These are phyloP conservation scores for Cercophora scortea DNA, from an alignment of 495 filamentous ascomycete species.

Conservation along the genomic window DNA sequence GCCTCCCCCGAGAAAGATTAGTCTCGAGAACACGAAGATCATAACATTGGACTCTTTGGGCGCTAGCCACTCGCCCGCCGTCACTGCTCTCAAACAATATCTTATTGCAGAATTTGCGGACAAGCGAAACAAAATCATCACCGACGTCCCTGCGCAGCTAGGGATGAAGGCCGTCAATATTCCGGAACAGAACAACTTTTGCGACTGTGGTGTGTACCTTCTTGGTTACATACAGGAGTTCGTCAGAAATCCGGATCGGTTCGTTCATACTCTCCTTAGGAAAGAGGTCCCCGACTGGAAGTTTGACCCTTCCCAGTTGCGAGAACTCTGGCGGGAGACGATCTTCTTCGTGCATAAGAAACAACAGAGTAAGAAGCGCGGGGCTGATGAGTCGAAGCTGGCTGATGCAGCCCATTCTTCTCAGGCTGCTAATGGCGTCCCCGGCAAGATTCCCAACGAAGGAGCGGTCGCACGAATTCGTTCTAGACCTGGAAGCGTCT, in stretches of 20 bases:
- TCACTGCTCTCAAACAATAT: constrained; percentile 66
- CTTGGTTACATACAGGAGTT: constrained; percentile 80
- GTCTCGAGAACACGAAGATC: constrained; percentile 51
- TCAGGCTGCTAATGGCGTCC: too few species aligned
- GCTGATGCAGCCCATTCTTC: too few species aligned
- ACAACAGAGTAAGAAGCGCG: constrained; percentile 19
- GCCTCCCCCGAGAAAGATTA: constrained; percentile 24
- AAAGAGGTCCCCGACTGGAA: constrained; percentile 26
- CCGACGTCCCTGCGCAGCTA: constrained; percentile 41
- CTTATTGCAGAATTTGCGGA: constrained; percentile 60
- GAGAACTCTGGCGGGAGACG: constrained; percentile 26
- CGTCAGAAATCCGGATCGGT: constrained; percentile 56
- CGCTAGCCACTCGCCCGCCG: constrained; percentile 48
- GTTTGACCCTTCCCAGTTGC: constrained; percentile 25
- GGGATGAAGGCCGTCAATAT: constrained; percentile 64
- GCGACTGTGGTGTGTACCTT: constrained; percentile 83
- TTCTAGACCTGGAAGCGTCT: not conserved
- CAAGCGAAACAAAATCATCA: constrained; percentile 54
- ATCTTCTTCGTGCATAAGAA: constrained; percentile 28
- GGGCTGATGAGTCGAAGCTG: too few species aligned
- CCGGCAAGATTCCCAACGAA: not conserved
- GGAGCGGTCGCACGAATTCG: not conserved
- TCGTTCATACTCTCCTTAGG: constrained; percentile 34
- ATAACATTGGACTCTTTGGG: constrained; percentile 86
- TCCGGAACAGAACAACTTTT: constrained; percentile 75